Base-by-base conservation (phyloP, 2,329 filamentous ascomycete species). In the Huntiella bhutanensis region DNA sequence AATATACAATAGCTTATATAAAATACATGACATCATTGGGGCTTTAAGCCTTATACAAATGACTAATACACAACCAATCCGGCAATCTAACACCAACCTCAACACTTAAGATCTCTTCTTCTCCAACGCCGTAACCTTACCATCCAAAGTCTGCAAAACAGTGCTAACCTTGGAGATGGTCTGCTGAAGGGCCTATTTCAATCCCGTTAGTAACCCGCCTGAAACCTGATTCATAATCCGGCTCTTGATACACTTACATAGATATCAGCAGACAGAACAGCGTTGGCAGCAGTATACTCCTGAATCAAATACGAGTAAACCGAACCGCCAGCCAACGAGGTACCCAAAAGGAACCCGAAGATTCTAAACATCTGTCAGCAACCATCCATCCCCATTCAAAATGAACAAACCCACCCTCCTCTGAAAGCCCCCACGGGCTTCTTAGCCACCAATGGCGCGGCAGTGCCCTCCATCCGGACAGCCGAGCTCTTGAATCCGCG, bases 261-360 rank as follows among this genome's bases (percentile, higher is more conserved):
- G 19, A 45, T 46, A 17, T 49, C 40, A 33, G 33, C 49, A 40
- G 48, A 47, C 64, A 96, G 68, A 58, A 95, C 73, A 65, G 93
- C 83, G 67, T 95, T 96, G 55, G 85, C 83, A 38, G 86, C 71
- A 66, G 86, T 85, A 69, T 95, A 96, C 63, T 96, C 87, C 60
- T 88, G 77, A 55, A 96, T 67, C 54, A 94, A 75, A 62, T 96
- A 96, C 62, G 84, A 86, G 67, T 95, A 96, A 55, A 92, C 81
- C 49, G 76, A 80, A 45, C 73, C 74, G 56, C 85, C 86, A 39
- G 87, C 79, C 45, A 85, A 68, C 41, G 82, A 79, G 52, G 82
- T 78, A 53, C 88, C 88, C 52, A 91, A 70, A 43, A 96, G 77
- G 69, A 96, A 96, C 45, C 88, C 88, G 56, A 94, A 85, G 50